Evolutionary conservation across 345 rosid genomes (phyloP).

Genomic region (Eutrema heterophyllum): DNA sequence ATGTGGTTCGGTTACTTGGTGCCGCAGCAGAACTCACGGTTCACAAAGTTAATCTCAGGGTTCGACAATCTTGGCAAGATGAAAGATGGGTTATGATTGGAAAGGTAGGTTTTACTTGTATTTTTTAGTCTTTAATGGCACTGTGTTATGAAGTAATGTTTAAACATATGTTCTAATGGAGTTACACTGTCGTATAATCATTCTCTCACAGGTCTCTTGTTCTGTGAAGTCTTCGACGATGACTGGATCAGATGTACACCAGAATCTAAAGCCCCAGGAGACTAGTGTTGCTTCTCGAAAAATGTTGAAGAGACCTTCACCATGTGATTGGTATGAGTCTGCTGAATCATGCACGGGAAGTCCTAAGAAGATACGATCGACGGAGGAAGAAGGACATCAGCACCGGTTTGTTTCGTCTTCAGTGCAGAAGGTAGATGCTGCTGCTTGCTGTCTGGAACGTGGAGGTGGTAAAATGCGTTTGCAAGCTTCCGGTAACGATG

Average conservation of each 20-base stretch:
- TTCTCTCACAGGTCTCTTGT: conserved; percentile 32
- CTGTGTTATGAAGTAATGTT: background rate
- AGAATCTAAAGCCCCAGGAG: conserved; percentile 27
- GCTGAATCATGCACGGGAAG: conserved; percentile 35
- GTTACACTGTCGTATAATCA: background rate
- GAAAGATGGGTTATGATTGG: conserved; percentile 46
- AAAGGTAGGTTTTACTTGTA: conserved; percentile 20
- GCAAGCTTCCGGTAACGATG: conserved; percentile 29
- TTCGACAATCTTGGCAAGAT: conserved; percentile 55
- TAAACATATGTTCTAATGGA: background rate
- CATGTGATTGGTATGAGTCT: conserved; percentile 23
- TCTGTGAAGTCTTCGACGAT: conserved; percentile 25
- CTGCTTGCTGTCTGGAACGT: conserved; percentile 33
- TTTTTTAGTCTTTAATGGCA: background rate
- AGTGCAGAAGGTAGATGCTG: conserved; percentile 9
- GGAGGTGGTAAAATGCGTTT: background rate
- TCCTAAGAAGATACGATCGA: conserved; percentile 27
- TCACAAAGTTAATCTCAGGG: conserved; percentile 45
- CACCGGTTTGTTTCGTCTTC: background rate
- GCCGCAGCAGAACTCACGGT: conserved; percentile 16
- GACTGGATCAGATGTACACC: conserved; percentile 15
- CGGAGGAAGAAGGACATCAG: conserved; percentile 13
- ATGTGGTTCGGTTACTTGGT: conserved; percentile 47
- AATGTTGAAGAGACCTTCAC: conserved; percentile 41
- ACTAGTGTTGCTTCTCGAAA: conserved; percentile 27